phyloP scores from a whole-genome alignment of 768 basidiomycete species.

The Baorangia bicolor region DNA sequence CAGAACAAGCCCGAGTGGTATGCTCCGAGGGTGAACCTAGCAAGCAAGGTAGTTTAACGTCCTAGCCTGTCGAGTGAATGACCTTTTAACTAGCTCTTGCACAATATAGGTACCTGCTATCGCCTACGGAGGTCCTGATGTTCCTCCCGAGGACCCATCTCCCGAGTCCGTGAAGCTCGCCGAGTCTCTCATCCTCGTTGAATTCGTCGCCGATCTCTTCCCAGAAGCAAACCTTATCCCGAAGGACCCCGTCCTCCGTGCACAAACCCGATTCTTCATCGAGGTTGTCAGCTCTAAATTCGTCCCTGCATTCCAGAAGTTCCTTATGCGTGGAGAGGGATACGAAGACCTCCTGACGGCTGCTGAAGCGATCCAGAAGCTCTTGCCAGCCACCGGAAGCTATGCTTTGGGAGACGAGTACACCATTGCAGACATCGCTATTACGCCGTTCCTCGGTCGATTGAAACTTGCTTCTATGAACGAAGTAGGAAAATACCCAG shows the following conservation, averaged over 20 bases:
- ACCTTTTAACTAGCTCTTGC: neutral
- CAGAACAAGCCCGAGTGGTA: too few species aligned
- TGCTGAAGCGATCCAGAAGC: constrained; percentile 49
- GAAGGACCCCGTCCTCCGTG: constrained; percentile 52
- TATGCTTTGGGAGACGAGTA: constrained; percentile 34
- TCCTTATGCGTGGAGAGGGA: too few species aligned
- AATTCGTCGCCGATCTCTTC: too few species aligned
- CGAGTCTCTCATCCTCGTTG: too few species aligned
- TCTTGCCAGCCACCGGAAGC: constrained; percentile 42
- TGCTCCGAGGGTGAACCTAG: constrained; percentile 62
- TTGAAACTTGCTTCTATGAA: constrained; percentile 43
- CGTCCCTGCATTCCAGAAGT: constrained; percentile 37
- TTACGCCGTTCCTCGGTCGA: constrained; percentile 62
- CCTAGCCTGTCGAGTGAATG: neutral
- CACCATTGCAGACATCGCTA: constrained; percentile 59
- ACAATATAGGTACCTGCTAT: constrained; percentile 34
- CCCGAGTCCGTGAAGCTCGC: too few species aligned
- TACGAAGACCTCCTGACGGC: too few species aligned
- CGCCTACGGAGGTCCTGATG: constrained; percentile 58
- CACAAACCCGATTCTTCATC: constrained; percentile 62
- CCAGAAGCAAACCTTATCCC: constrained; percentile 50
- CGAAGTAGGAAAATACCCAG: constrained; percentile 50
- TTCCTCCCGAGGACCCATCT: too few species aligned
- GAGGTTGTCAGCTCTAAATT: constrained; percentile 51
- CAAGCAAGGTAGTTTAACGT: constrained; percentile 51